Percentiles rank a stretch among this genome's conserved stretches.
These are phyloP conservation scores for Petunia axillaris DNA, from an alignment of 257 asterid species.

Conservation along the genomic window DNA sequence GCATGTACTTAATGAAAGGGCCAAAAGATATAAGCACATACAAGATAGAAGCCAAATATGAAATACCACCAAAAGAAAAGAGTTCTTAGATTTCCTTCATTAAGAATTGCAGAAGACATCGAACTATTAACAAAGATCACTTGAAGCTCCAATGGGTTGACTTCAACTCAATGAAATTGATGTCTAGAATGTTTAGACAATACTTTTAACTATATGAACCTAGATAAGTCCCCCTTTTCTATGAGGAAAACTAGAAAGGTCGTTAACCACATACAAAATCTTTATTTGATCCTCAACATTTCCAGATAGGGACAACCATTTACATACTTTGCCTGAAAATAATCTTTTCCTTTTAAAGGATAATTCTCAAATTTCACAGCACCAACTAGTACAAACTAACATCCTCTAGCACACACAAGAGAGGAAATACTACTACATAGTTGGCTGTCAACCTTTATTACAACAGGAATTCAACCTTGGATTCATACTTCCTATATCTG, in stretches of 20 bases:
- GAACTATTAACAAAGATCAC: not conserved
- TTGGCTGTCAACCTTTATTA: not conserved
- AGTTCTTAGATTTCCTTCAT: not conserved
- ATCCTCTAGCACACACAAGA: not conserved
- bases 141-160: not conserved
- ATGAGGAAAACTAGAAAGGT: no score
- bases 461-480: not conserved
- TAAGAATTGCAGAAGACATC: not conserved
- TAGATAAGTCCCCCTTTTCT: not conserved
- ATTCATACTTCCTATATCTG: not conserved
- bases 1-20: not conserved
- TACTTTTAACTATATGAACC: not conserved
- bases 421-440: not conserved
- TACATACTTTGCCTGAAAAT: not conserved
- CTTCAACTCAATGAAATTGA: not conserved
- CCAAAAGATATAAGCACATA: not conserved
- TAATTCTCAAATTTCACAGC: not conserved
- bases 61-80: conserved; percentile 3
- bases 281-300: conserved; percentile 4
- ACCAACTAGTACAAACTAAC: not conserved
- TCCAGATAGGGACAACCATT: not conserved
- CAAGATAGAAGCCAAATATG: not conserved
- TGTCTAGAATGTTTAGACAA: conserved; percentile 4
- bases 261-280: not conserved
- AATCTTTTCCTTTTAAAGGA: not conserved